These are phyloP conservation scores for Cardamine occulta DNA, from an alignment of 345 rosid species.

Conservation along the genomic window DNA sequence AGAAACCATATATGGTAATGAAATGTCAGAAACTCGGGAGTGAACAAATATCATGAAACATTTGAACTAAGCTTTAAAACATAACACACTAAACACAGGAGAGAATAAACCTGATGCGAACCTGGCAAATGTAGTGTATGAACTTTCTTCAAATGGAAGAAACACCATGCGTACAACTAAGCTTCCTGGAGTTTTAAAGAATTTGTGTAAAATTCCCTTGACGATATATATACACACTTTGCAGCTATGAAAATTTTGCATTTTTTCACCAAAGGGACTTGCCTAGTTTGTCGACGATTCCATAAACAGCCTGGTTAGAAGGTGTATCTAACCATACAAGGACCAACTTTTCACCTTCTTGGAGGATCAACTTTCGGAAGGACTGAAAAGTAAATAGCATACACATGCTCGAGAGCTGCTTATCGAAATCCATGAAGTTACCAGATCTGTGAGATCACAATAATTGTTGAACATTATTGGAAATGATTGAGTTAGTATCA, in stretches of 20 bases:
- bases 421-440: constrained; percentile 59
- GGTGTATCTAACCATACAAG: constrained; percentile 98
- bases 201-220: not conserved
- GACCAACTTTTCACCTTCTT: constrained; percentile 94
- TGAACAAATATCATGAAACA: constrained; percentile 14
- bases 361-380: constrained; percentile 82
- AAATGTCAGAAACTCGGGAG: constrained; percentile 8
- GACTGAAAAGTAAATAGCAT: constrained; percentile 83
- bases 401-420: constrained; percentile 81
- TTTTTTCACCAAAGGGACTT: constrained; percentile 22
- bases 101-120: constrained; percentile 92
- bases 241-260: not conserved
- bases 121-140: constrained; percentile 95
- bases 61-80: not conserved
- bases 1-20: not conserved
- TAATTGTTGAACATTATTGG: constrained; percentile 15
- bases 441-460: constrained; percentile 58
- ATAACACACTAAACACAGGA: constrained; percentile 43
- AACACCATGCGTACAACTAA: constrained; percentile 91
- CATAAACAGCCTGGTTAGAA: constrained; percentile 94
- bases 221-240: not conserved
- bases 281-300: constrained; percentile 93
- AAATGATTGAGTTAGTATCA: constrained; percentile 12
- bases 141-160: constrained; percentile 97
- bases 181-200: constrained; percentile 62